These are phyloP conservation scores for Clarireedia homoeocarpa DNA, from an alignment of 2,329 filamentous ascomycete species.

Conservation along the genomic window DNA sequence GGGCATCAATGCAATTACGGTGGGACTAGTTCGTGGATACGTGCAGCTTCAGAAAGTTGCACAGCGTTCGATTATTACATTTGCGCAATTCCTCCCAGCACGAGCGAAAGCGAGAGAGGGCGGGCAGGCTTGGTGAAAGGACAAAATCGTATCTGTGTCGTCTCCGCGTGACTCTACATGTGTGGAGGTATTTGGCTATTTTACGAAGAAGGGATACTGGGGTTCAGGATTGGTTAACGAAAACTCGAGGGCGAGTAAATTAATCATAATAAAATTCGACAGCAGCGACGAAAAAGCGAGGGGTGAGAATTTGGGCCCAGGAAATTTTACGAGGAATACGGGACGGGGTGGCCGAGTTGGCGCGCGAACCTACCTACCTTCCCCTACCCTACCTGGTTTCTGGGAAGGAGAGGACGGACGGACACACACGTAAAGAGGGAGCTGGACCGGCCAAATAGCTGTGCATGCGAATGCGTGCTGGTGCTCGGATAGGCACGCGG, in stretches of 20 bases:
- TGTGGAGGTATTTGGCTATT: conserved; percentile 3
- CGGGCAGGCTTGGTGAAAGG: conserved; percentile 1
- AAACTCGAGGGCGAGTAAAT: too few relatives aligned
- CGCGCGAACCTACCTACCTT: neutral
- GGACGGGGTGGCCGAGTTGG: conserved; percentile 2
- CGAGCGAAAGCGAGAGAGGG: neutral
- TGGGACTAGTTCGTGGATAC: conserved; percentile 22
- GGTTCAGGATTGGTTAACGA: conserved; percentile 6
- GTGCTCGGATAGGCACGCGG: conserved; percentile 26
- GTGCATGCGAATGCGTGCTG: conserved; percentile 28
- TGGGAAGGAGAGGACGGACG: neutral
- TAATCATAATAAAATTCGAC: too few relatives aligned
- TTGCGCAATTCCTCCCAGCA: conserved; percentile 7
- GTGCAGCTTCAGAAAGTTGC: conserved; percentile 21
- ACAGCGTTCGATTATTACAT: conserved; percentile 18
- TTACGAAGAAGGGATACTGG: neutral
- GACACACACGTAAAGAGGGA: neutral
- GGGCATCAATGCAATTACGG: conserved; percentile 27
- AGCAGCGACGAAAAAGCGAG: too few relatives aligned
- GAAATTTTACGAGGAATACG: conserved; percentile 5
- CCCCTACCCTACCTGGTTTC: conserved; percentile 4
- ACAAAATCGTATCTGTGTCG: neutral
- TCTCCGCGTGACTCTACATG: conserved; percentile 11
- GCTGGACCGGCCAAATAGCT: conserved; percentile 5
- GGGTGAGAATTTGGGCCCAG: neutral